These are phyloP conservation scores for Cordyceps javanica DNA, from an alignment of 2,329 filamentous ascomycete species.

Conservation along the genomic window DNA sequence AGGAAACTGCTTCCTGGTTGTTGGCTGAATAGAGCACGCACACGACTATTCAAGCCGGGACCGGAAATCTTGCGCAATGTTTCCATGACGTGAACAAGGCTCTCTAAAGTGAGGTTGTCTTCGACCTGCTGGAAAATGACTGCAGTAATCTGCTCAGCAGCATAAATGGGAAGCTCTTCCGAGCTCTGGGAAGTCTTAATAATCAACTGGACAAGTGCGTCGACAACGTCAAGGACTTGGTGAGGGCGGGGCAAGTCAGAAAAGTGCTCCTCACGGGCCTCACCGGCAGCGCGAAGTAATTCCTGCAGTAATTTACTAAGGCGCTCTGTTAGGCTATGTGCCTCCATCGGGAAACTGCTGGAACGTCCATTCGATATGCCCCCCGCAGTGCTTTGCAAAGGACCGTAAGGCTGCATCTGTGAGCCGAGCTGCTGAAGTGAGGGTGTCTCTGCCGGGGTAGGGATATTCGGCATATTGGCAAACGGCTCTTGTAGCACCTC, in stretches of 20 bases:
- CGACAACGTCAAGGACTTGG: constrained; percentile 55
- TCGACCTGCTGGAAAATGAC: constrained; percentile 50
- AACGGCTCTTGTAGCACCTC: constrained; percentile 60
- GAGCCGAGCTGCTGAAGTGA: constrained; percentile 46
- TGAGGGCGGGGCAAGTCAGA: constrained; percentile 52
- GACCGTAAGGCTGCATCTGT: constrained; percentile 51
- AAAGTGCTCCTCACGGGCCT: constrained; percentile 54
- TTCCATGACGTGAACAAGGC: constrained; percentile 56
- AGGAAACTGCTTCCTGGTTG: constrained; percentile 51
- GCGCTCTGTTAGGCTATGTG: constrained; percentile 45
- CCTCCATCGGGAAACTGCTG: constrained; percentile 43
- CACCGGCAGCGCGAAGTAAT: constrained; percentile 46
- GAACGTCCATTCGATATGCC: constrained; percentile 45
- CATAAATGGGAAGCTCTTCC: constrained; percentile 53
- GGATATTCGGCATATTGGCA: constrained; percentile 47
- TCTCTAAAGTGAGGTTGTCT: constrained; percentile 53
- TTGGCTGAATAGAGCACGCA: constrained; percentile 50
- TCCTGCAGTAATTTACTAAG: constrained; percentile 54
- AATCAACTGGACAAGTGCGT: constrained; percentile 55
- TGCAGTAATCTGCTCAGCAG: constrained; percentile 53
- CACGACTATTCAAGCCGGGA: constrained; percentile 46
- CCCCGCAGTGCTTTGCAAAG: constrained; percentile 37
- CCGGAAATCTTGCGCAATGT: constrained; percentile 55
- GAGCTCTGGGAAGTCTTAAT: constrained; percentile 58
- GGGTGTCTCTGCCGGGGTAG: constrained; percentile 55